These are phyloP conservation scores for Serendipita indica DNA, from an alignment of 768 basidiomycete species.

Conservation along the genomic window DNA sequence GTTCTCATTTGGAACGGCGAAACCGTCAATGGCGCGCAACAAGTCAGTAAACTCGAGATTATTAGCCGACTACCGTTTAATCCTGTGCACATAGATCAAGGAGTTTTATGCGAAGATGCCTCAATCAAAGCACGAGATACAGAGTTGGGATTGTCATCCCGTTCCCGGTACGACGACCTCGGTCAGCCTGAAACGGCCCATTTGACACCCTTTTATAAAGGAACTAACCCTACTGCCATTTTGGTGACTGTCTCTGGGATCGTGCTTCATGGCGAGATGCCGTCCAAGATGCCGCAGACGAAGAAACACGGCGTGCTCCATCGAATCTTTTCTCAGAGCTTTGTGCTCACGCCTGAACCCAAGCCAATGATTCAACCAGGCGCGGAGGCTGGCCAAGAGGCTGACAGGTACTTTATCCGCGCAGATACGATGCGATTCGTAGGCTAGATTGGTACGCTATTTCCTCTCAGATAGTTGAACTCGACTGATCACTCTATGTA, in stretches of 20 bases:
- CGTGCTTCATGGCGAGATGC: constrained; percentile 27
- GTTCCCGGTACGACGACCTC: constrained; percentile 48
- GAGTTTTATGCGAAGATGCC: constrained; percentile 15
- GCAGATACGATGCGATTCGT: constrained; percentile 73
- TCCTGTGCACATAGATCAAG: not conserved
- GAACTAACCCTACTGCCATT: constrained; percentile 62
- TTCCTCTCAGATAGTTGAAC: not conserved
- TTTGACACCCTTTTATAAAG: constrained; percentile 24
- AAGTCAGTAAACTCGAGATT: too few species aligned
- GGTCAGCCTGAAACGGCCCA: not conserved
- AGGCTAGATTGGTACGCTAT: constrained; percentile 30
- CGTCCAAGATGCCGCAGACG: constrained; percentile 23
- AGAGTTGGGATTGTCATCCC: constrained; percentile 81
- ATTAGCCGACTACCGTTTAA: too few species aligned
- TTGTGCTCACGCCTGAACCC: constrained; percentile 38
- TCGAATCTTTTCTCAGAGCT: constrained; percentile 76
- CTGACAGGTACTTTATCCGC: constrained; percentile 69
- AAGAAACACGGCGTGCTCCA: constrained; percentile 52
- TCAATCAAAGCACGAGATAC: constrained; percentile 63
- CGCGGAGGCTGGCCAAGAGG: constrained; percentile 36
- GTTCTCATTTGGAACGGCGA: constrained; percentile 78
- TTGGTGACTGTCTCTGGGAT: constrained; percentile 68
- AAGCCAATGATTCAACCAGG: too few species aligned
- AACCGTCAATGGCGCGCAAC: constrained; percentile 45
- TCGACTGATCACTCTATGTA: not conserved